phyloP scores from a whole-genome alignment of 176 grass and related monocot species.

The Panicum miliaceum region DNA sequence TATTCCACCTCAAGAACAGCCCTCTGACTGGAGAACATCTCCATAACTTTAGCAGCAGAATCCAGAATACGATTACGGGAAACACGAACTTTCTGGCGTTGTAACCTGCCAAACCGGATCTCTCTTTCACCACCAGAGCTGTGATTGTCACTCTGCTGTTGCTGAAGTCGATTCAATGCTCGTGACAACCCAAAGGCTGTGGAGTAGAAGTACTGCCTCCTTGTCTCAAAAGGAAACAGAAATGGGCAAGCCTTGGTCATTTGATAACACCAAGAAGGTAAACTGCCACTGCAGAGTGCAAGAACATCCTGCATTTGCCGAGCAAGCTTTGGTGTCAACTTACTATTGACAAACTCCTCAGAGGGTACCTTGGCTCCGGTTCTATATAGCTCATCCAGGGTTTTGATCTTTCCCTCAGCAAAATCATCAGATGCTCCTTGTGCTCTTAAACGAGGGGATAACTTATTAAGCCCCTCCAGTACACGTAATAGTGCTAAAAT shows the following conservation, averaged over 20 bases:
- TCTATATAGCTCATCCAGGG: conserved; percentile 60
- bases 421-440: conserved; percentile 69
- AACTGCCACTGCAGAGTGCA: conserved; percentile 80
- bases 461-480: conserved; percentile 74
- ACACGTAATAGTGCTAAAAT: conserved; percentile 77
- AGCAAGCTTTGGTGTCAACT: conserved; percentile 82
- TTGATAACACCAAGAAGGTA: conserved; percentile 90
- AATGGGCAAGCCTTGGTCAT: conserved; percentile 86
- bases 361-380: conserved; percentile 58
- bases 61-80: conserved; percentile 78
- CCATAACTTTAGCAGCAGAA: conserved; percentile 83
- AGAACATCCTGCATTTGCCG: conserved; percentile 91
- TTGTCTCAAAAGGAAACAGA: conserved; percentile 86
- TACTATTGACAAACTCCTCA: conserved; percentile 85
- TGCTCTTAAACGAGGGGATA: conserved; percentile 68
- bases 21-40: conserved; percentile 72
- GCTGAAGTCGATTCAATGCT: conserved; percentile 86
- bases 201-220: conserved; percentile 89
- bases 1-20: conserved; percentile 88
- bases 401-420: conserved; percentile 60
- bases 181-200: conserved; percentile 87
- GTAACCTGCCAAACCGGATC: conserved; percentile 67
- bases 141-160: conserved; percentile 77
- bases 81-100: conserved; percentile 85
- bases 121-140: conserved; percentile 72